Evolutionary conservation across 208 protist species (phyloP), one percentile per base, ranked within the genome.

Genomic region (Sergeia podlipaevii): DNA sequence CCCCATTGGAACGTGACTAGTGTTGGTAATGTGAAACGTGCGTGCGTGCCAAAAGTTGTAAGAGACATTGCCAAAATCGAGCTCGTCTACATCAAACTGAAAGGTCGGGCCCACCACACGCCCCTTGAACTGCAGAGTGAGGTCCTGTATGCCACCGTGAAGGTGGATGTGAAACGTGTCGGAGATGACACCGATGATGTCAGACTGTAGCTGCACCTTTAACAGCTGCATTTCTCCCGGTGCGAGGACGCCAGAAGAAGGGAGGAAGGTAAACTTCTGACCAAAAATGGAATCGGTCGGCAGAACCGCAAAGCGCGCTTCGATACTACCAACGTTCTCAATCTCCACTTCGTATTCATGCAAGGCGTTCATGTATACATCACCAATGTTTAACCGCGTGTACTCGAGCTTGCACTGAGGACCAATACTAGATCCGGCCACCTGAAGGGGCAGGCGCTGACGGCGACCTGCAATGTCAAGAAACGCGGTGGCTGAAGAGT

Each of bases 41-140:
- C 73, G 70, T 15, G 48, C 50, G 65, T 96, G 83, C 53, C 76
- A 64, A 54, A 97, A 97, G 60, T 91, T 90, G 73, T 93, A 97
- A 10, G 93, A 91, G 10, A 98, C 91, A 48, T 89, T 91, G 42
- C 93, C 93, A 83, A 96, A 98, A 68, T 97, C 85, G 20, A 97
- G 55, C 64, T 88, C 83, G 30, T 93, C 75, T 13, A 85, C 69
- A 60, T 97, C 80, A 63, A 97, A 95, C 51, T 91, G 60, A 58
- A 98, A 98, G 46, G 85, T 95, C 0, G 97, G 96, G 4, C 94
- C 95, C 11, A 97, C 81, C 11, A 97, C 84, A 50, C 80, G 75
- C 11, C 95, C 96, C 37, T 81, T 83, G 42, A 97, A 80, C 53
- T 79, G 71, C 47, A 97, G 56, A 30, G 62, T 65, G 30, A 97